Conservation (phyloP, 2,329 filamentous ascomycete species). For the Hymenoscyphus salicellus region DNA sequence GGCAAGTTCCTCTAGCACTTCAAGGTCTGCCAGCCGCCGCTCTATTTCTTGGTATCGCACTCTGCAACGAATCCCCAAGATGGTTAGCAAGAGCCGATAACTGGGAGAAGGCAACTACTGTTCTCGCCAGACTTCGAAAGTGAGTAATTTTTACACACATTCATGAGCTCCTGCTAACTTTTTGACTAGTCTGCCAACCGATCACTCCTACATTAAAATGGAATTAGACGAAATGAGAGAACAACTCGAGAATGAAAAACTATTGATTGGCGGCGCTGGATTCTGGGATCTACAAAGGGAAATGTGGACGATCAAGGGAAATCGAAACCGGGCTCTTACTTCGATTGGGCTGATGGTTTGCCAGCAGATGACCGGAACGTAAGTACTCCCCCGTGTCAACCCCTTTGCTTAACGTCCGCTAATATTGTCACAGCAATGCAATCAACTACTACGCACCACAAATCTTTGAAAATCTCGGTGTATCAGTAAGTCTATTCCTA, state of each 20-base stretch:
- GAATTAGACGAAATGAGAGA: slow-evolving; percentile 47
- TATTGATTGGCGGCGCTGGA: slow-evolving; percentile 47
- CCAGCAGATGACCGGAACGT: slow-evolving; percentile 62
- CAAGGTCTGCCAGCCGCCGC: slow-evolving; percentile 63
- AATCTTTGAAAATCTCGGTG: slow-evolving; percentile 65
- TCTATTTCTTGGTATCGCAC: slow-evolving; percentile 57
- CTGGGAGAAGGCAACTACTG: slow-evolving; percentile 59
- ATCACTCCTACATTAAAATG: slow-evolving; percentile 52
- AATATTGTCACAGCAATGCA: slow-evolving; percentile 42
- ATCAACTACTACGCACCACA: slow-evolving; percentile 57
- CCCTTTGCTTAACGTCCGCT: background rate
- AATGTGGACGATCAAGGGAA: slow-evolving; percentile 56
- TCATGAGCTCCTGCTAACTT: background rate
- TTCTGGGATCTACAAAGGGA: slow-evolving; percentile 55
- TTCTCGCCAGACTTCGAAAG: slow-evolving; percentile 51
- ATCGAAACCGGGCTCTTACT: slow-evolving; percentile 63
- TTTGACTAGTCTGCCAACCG: slow-evolving; percentile 43
- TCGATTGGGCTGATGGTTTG: slow-evolving; percentile 64
- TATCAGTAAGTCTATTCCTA: slow-evolving; percentile 40
- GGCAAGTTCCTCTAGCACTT: slow-evolving; percentile 60
- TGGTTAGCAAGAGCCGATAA: slow-evolving; percentile 66
- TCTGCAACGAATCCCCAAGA: slow-evolving; percentile 61
- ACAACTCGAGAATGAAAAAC: slow-evolving; percentile 48
- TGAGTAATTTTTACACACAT: slow-evolving; percentile 5
- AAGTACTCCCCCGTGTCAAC: slow-evolving; percentile 8